These are phyloP conservation scores for Abrus precatorius DNA, from an alignment of 306 rosid genomes.

Conservation along the genomic window DNA sequence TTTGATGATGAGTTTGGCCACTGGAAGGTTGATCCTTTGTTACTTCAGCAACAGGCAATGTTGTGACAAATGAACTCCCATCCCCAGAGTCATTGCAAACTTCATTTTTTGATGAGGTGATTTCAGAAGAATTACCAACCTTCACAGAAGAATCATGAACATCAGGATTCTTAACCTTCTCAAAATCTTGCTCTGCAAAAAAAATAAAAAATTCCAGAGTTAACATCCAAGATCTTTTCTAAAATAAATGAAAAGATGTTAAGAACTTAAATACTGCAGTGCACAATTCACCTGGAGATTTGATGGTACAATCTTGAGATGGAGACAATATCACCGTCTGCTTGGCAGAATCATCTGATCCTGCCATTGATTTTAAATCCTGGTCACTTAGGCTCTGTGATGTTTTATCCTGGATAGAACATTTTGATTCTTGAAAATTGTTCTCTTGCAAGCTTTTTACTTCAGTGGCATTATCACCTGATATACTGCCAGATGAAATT, in stretches of 20 bases:
- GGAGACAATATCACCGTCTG: conserved; percentile 58
- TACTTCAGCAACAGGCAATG: conserved; percentile 52
- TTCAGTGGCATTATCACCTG: conserved; percentile 50
- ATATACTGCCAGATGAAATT: conserved; percentile 53
- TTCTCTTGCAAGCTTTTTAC: conserved; percentile 51
- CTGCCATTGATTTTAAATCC: conserved; percentile 54
- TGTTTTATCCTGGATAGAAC: conserved; percentile 56
- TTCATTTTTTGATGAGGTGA: conserved; percentile 44
- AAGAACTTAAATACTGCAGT: conserved; percentile 24
- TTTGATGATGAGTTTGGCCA: conserved; percentile 54
- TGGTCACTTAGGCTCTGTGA: conserved; percentile 53
- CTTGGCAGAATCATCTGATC: conserved; percentile 53
- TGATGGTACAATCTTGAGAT: conserved; percentile 48
- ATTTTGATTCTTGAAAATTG: conserved; percentile 51
- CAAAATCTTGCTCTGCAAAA: conserved; percentile 65
- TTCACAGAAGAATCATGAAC: conserved; percentile 50
- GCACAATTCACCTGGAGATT: conserved; percentile 57
- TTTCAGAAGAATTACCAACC: conserved; percentile 54
- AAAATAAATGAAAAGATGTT: conserved; percentile 19
- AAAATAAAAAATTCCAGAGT: conserved; percentile 42
- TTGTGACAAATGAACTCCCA: conserved; percentile 46
- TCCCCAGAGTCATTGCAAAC: conserved; percentile 48
- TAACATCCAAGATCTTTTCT: conserved; percentile 18
- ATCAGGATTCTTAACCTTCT: conserved; percentile 56
- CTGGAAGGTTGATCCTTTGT: conserved; percentile 51